These are phyloP conservation scores for Tylopilus vinaceipallidus DNA, from an alignment of 768 basidiomycete species.

Conservation along the genomic window DNA sequence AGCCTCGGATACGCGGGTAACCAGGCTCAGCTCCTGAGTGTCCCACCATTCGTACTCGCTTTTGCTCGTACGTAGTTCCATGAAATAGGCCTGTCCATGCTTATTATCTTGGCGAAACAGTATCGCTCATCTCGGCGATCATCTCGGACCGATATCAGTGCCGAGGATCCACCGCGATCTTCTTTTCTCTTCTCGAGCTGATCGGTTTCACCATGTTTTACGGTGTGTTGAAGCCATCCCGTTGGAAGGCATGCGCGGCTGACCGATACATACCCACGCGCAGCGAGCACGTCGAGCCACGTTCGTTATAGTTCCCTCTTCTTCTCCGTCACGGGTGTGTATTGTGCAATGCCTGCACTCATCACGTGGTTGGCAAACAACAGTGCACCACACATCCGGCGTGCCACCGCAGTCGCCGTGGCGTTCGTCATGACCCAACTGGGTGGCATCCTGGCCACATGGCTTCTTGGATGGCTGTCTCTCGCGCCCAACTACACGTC, in stretches of 20 bases:
- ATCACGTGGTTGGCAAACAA: constrained; percentile 65
- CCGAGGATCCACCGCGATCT: constrained; percentile 47
- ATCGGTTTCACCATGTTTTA: constrained; percentile 57
- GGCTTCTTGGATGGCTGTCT: constrained; percentile 54
- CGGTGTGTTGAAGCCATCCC: constrained; percentile 31
- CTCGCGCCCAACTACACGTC: constrained; percentile 48
- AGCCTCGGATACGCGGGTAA: too few species aligned
- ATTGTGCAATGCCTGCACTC: constrained; percentile 50
- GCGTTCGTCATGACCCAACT: constrained; percentile 54
- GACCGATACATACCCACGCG: background rate
- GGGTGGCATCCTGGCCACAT: constrained; percentile 60
- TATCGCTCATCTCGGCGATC: constrained; percentile 39
- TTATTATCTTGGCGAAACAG: constrained; percentile 19
- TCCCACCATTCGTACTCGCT: constrained; percentile 45
- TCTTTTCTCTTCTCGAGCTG: constrained; percentile 41
- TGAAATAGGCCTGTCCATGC: background rate
- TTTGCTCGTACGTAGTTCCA: constrained; percentile 40
- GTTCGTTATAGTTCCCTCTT: constrained; percentile 58
- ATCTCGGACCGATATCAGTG: constrained; percentile 54
- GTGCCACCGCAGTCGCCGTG: constrained; percentile 60
- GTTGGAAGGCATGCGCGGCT: background rate
- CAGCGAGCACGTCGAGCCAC: constrained; percentile 31
- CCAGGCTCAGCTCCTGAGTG: constrained; percentile 49
- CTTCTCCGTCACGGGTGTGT: constrained; percentile 51
- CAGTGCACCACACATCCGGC: constrained; percentile 51